Evolutionary conservation across 495 filamentous ascomycete genomes (phyloP), one percentile per base, ranked within the genome.

Genomic region (Pseudotulostoma volvatum): DNA sequence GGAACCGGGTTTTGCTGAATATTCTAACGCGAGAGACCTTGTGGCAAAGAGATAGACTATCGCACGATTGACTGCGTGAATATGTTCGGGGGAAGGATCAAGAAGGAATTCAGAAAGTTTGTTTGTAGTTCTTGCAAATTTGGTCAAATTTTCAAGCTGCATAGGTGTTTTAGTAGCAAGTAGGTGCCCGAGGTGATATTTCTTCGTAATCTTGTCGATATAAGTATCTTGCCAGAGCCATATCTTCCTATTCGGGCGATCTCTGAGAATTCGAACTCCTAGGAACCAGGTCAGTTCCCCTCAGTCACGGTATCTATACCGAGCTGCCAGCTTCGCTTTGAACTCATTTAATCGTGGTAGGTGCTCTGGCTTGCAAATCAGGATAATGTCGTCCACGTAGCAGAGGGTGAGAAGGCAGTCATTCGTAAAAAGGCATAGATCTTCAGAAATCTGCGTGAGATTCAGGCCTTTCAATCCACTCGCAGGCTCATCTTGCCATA

Each of bases 211-310:
- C 3, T 41, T 43, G 0, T 38, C 32, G n/a, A 54, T 39, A 43
- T 54, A 54, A 30, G 23, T 33, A 33, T 44, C 43, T 21, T 51
- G 39, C 13, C 14, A 44, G 1, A 54, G 37, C 44, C 36, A 51
- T 7, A 45, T 32, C 34, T 39, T 45, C 38, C 25, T 35, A 1
- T 8, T 33, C 0, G 21, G 39, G 16, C 8, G 23, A 21, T 53
- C 38, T 33, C 43, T 9, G 4, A 44, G 2, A 14, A 53, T 48
- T 1, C 13, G 8, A 11, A 51, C 50, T 18, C 40, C 39, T 17
- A 53, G 42, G 34, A 53, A 53, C 42, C 36, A 37, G 3, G 2
- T 28, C 2, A 32, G 16, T n/a, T 44, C n/a, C 18, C 30, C 35
- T 31, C 28, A 21, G n/a, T 40, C 20, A 23, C 18, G 25, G 17